Evolutionary conservation across 495 filamentous ascomycete genomes (phyloP), one percentile per base, ranked within the genome.

Genomic region (Letharia columbiana): DNA sequence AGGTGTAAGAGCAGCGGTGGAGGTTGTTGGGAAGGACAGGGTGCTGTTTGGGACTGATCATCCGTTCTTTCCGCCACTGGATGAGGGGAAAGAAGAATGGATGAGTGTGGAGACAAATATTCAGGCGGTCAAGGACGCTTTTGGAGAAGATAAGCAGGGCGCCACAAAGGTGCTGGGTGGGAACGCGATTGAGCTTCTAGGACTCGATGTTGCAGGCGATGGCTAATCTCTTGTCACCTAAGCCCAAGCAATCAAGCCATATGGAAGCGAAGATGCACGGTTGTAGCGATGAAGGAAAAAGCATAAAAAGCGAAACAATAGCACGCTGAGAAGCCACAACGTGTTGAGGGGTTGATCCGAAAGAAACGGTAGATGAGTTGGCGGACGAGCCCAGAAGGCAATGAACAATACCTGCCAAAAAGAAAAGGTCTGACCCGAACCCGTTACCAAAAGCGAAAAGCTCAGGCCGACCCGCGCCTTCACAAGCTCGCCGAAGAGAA

Each of bases 41-140:
- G 77, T 61, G 68, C 73, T 79, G 66, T 72, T 60, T 31, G 57
- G 65, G 37, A 73, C 71, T 68, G 93, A 96, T 75, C 91, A 96
- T 77, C 93, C 93, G 0, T 98, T 98, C 77, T 98, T 96, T 76
- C 93, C 93, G 42, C 92, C 92, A 2, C 70, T 96, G 18, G 77
- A 80, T 72, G 74, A 79, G 33, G 82, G 60, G 35, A 54, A 83
- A 63, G 80, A 80, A 52, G 80, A 88, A 69, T 98, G 93, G 93
- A 79, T 84, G 66, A 98, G 93, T 76, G 91, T 96, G 20, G 84
- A 77, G 52, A 85, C 83, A 10, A 98, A 96, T 71, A 87, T 84
- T 64, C 76, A 82, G 47, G 91, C 91, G 1, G 89, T 96, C 31
- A 56, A 56, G 8, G 52, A 15, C 31, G 52, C 52, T 37, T 35